Percentiles rank a stretch among this genome's conserved stretches.
Conservation (phyloP, 768 basidiomycete genomes). For the Artomyces pyxidatus region DNA sequence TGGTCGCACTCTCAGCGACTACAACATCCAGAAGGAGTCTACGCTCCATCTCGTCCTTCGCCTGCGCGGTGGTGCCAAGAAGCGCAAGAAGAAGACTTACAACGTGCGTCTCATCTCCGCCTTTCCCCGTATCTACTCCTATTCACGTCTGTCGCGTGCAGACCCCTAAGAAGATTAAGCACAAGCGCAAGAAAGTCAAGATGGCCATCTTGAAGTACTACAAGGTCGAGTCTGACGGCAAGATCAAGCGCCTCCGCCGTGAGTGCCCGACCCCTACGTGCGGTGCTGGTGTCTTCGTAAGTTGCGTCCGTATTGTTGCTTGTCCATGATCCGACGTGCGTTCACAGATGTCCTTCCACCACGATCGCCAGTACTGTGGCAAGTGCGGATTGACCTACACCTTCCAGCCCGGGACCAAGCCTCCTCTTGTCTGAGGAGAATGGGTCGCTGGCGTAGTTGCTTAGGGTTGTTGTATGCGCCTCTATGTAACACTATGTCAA, state of each 20-base stretch:
- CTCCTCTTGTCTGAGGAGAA: conserved; percentile 53
- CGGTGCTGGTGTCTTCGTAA: conserved; percentile 78
- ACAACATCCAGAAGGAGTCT: conserved; percentile 99
- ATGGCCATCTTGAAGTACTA: conserved; percentile 99
- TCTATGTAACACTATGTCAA: too few species aligned
- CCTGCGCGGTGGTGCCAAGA: conserved; percentile 98
- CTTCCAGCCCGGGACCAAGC: conserved; percentile 74
- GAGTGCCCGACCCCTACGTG: conserved; percentile 84
- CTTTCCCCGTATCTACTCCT: not conserved
- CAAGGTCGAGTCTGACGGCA: conserved; percentile 87
- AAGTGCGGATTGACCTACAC: conserved; percentile 87
- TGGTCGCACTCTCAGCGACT: conserved; percentile 90
- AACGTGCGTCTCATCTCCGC: conserved; percentile 47
- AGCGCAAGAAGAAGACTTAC: conserved; percentile 99
- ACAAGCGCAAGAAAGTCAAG: conserved; percentile 99
- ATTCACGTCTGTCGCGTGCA: conserved; percentile 22
- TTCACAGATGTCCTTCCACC: conserved; percentile 94
- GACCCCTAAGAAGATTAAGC: conserved; percentile 99
- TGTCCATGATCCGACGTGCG: conserved; percentile 18
- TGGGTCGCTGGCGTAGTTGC: too few species aligned
- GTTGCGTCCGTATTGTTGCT: conserved; percentile 19
- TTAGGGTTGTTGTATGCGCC: too few species aligned
- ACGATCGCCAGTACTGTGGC: conserved; percentile 97
- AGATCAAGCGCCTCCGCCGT: conserved; percentile 97
- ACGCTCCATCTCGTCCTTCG: conserved; percentile 96